Percentiles rank a stretch among this genome's conserved stretches.
Conservation (phyloP, 148 eudicot genomes). For the Drosera capensis region DNA sequence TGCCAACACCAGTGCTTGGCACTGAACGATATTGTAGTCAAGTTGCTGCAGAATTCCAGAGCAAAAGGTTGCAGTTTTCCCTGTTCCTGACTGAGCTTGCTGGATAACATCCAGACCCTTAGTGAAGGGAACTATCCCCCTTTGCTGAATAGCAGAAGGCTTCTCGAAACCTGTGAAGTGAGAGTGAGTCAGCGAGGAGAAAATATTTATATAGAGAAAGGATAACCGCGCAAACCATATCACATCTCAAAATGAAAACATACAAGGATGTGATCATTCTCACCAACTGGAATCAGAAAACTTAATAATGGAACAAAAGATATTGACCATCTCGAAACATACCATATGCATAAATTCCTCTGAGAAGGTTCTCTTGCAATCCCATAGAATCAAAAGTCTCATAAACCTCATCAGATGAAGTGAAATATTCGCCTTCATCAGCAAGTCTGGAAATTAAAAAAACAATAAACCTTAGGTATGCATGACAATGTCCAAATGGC, state of each 20-base stretch:
- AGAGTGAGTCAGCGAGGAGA: background rate
- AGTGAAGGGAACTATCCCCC: constrained; percentile 7
- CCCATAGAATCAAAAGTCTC: constrained; percentile 47
- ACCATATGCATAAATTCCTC: background rate
- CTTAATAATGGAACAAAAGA: background rate
- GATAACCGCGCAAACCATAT: background rate
- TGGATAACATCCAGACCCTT: constrained; percentile 8
- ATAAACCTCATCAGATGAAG: constrained; percentile 33
- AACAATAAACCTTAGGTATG: background rate
- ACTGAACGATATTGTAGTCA: constrained; percentile 8
- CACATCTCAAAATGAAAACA: background rate
- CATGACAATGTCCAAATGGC: background rate
- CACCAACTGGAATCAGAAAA: background rate
- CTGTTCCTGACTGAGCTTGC: constrained; percentile 7
- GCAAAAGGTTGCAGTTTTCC: constrained; percentile 11
- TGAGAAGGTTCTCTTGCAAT: constrained; percentile 4
- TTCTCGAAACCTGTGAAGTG: constrained; percentile 3
- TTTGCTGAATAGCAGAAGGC: constrained; percentile 7
- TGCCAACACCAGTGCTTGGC: constrained; percentile 12
- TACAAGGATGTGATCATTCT: background rate
- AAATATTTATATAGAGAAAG: background rate
- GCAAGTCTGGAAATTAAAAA: constrained; percentile 15
- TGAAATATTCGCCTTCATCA: constrained; percentile 31
- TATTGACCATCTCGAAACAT: background rate
- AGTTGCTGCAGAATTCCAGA: constrained; percentile 11